A percentile compares a stretch with the other conserved stretches of the same genome.
Evolutionary conservation across 2,329 filamentous ascomycete genomes (phyloP).

Genomic region (Chaetomium olivaceum): DNA sequence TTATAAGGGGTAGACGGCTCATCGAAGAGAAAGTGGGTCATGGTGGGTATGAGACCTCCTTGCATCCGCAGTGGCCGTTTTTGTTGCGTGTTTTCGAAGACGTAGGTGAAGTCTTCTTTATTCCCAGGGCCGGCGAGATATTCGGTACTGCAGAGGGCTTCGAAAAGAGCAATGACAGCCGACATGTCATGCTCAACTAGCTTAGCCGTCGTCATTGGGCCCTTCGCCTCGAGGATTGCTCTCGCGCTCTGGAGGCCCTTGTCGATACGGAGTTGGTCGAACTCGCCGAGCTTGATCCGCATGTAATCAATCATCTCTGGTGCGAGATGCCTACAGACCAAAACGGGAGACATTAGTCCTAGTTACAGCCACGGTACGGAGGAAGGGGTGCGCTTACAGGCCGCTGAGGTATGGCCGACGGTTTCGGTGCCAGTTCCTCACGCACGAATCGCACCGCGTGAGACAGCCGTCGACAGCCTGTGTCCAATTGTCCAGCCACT

Average conservation of each 20-base stretch:
- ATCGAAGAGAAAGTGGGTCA: slow-evolving; percentile 83
- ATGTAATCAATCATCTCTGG: slow-evolving; percentile 43
- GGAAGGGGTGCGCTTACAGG: slow-evolving; percentile 55
- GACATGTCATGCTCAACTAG: slow-evolving; percentile 52
- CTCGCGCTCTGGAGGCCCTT: slow-evolving; percentile 52
- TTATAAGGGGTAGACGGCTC: slow-evolving; percentile 64
- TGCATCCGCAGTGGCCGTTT: slow-evolving; percentile 77
- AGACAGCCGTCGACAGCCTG: slow-evolving; percentile 59
- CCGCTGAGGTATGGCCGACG: slow-evolving; percentile 63
- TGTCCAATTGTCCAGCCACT: slow-evolving; percentile 61
- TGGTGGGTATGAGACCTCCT: slow-evolving; percentile 72
- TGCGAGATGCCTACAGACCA: slow-evolving; percentile 43
- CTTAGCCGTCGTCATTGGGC: slow-evolving; percentile 49
- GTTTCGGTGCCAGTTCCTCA: slow-evolving; percentile 71
- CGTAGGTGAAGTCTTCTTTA: slow-evolving; percentile 69
- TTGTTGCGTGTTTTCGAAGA: slow-evolving; percentile 77
- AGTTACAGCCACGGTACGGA: too few relatives aligned
- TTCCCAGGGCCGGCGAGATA: slow-evolving; percentile 64
- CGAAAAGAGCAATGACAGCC: slow-evolving; percentile 79
- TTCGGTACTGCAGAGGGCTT: slow-evolving; percentile 80
- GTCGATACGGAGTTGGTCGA: slow-evolving; percentile 40
- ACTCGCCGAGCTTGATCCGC: slow-evolving; percentile 44
- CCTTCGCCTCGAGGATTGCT: slow-evolving; percentile 48
- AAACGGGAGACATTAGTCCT: background rate
- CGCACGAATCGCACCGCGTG: slow-evolving; percentile 67